A percentile compares a stretch with the other conserved stretches of the same genome.
Conservation (phyloP, 805 yeast genomes). For the Suhomyces vadensis region DNA sequence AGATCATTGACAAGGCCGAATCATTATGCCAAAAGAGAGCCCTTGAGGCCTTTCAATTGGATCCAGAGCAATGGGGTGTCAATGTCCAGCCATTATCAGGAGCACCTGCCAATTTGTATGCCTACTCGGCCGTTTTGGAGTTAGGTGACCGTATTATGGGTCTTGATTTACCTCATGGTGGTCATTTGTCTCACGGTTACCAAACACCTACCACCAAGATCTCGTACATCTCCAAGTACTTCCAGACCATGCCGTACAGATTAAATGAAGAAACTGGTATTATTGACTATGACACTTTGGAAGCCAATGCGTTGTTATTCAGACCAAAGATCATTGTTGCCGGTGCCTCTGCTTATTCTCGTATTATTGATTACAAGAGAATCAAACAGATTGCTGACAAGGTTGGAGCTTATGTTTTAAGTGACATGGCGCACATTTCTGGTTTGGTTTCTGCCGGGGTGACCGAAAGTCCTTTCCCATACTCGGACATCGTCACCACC, state of each 20-base stretch:
- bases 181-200: constrained; percentile 97
- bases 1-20: constrained; percentile 94
- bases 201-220: constrained; percentile 93
- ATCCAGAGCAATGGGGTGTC: constrained; percentile 91
- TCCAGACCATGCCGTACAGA: constrained; percentile 98
- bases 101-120: constrained; percentile 97
- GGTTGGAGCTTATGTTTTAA: constrained; percentile 94
- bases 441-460: constrained; percentile 96
- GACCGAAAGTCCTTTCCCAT: constrained; percentile 93
- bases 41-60: constrained; percentile 78
- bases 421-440: constrained; percentile 98
- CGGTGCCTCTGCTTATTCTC: constrained; percentile 97
- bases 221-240: constrained; percentile 93
- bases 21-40: constrained; percentile 92
- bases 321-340: constrained; percentile 97
- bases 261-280: constrained; percentile 88
- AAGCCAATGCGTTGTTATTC: constrained; percentile 84
- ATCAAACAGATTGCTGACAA: constrained; percentile 96
- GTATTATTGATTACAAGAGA: constrained; percentile 94
- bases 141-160: constrained; percentile 98
- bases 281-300: constrained; percentile 94
- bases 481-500: constrained; percentile 96
- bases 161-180: constrained; percentile 97
- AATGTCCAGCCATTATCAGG: constrained; percentile 96
- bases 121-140: constrained; percentile 91